Base-by-base conservation (phyloP, 2,329 filamentous ascomycete species). In the Fusarium xyrophilum region DNA sequence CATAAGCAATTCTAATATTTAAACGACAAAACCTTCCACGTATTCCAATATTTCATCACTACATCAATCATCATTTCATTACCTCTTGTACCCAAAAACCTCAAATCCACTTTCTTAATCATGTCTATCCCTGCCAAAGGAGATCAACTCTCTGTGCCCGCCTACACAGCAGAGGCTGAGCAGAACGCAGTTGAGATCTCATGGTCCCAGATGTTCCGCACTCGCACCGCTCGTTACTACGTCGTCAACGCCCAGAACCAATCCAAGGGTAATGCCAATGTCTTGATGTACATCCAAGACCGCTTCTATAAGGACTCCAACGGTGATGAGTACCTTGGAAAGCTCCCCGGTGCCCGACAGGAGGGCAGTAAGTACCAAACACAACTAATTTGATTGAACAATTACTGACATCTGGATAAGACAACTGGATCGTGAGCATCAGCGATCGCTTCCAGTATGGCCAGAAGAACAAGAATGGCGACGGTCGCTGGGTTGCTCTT, bases 361-460 rank as follows among this genome's bases (percentile, higher is more conserved):
- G 62, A 71, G 8, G 68, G 63, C 6, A 43, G 69, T 71, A 35
- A 51, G 66, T 46, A 3, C 5, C 3, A 7, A 2, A 14, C 1
- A 5, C 6, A 35, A 3, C 32, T 32, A 7, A 8, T 2, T 3
- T 2, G 1, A 3, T 3, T 2, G 1, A 5, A 4, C 1, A 1
- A 9, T 0, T 0, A n/a, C 58, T 61, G 8, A 61, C 0, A 14
- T 1, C 27, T 12, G 0, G 5, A 6, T 8, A 2, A 71, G 69
- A 27, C n/a, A n/a, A 14, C 3, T 69, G 52, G 43, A 25, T 71
- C 6, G 55, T 71, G 5, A 42, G 1, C 2, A 67, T 71, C 19
- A 61, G 1, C 17, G 68, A 71, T 10, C 47, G 40, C 1, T 71
- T 71, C 44, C 69, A 71, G 40, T 71, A 71, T 7, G 69, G 69